Evolutionary conservation across 2,329 filamentous ascomycete genomes (phyloP).

Genomic region (Hypoxylon sp.): DNA sequence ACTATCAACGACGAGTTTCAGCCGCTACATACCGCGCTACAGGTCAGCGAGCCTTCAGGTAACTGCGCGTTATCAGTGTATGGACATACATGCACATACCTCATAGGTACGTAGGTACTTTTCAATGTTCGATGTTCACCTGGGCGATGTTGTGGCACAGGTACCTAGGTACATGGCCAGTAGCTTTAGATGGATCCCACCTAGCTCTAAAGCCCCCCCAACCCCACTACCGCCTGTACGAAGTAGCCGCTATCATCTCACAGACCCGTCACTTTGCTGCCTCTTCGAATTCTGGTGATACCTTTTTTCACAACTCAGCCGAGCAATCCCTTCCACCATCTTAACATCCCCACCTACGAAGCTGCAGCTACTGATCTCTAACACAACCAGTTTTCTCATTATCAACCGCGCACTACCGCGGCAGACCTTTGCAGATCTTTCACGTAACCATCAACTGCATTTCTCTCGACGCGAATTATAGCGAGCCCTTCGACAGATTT

Average conservation of each 20-base stretch:
- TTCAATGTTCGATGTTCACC: no score
- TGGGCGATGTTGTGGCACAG: slow-evolving; percentile 7
- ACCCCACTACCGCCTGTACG: slow-evolving; percentile 34
- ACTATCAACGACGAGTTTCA: slow-evolving; percentile 34
- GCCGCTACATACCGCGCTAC: slow-evolving; percentile 36
- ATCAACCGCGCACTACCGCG: slow-evolving; percentile 1
- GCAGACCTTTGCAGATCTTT: slow-evolving; percentile 13
- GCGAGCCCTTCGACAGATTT: slow-evolving; percentile 43
- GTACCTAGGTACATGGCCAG: slow-evolving; percentile 20
- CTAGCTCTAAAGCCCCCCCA: slow-evolving; percentile 32
- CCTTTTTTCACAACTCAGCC: slow-evolving; percentile 26
- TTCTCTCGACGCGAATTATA: slow-evolving; percentile 31
- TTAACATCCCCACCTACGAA: slow-evolving; percentile 5
- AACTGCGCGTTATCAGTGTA: no score
- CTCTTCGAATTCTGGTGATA: slow-evolving; percentile 42
- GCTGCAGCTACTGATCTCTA: slow-evolving; percentile 1
- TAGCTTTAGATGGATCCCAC: slow-evolving; percentile 26
- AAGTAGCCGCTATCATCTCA: slow-evolving; percentile 41
- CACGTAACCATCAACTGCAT: slow-evolving; percentile 15
- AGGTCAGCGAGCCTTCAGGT: not conserved
- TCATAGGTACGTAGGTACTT: slow-evolving; percentile 18
- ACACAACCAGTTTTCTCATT: slow-evolving; percentile 1
- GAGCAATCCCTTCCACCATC: slow-evolving; percentile 17
- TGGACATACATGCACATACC: slow-evolving; percentile 18
- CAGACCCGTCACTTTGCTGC: slow-evolving; percentile 33